Base-by-base conservation (phyloP, 441 rosid genomes). In the Adansonia madagascariensis region DNA sequence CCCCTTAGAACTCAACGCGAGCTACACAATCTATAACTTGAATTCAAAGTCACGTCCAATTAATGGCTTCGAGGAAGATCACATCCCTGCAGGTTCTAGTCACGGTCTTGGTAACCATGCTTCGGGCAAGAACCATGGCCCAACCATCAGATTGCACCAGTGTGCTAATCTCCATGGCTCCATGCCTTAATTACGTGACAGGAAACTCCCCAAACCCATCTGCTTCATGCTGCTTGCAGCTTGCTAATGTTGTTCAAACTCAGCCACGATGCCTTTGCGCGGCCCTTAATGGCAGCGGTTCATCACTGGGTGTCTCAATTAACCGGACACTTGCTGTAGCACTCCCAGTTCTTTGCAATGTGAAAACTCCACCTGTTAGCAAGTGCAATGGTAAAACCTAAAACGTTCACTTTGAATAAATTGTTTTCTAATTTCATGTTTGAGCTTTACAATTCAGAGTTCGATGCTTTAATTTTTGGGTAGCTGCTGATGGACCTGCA, bases 221-320 rank as follows among this genome's bases (percentile, higher is more conserved):
- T 6, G 72, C 88, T 46, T 74, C 83, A 31, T 88, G 91, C 82
- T 88, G 89, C 82, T 82, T 87, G 3, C 86, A 84, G 79, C 86
- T 88, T 4, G 74, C 84, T 43, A 57, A 4, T n/a, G 79, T 86
- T 3, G 91, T 84, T 64, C 84, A 86, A 69, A 65, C 83, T 2
- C 85, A 82, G 75, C 89, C 89, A 8, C 79, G 12, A 53, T 88
- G 91, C 61, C 89, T 88, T 14, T 86, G 91, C 46, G 8, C 80
- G 14, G 71, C 79, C 52, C 71, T 82, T 62, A 86, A 84, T 49
- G 84, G 86, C 0, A 74, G 83, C 0, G 85, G 73, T 52, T 62
- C 88, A 1, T 35, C 84, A 0, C 15, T 82, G 1, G 89, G 91
- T 12, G 15, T 85, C 27, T 24, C 27, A 24, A 24, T 24, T 24